These are phyloP conservation scores for Viola pubescens DNA, from an alignment of 441 rosid species.

Conservation along the genomic window DNA sequence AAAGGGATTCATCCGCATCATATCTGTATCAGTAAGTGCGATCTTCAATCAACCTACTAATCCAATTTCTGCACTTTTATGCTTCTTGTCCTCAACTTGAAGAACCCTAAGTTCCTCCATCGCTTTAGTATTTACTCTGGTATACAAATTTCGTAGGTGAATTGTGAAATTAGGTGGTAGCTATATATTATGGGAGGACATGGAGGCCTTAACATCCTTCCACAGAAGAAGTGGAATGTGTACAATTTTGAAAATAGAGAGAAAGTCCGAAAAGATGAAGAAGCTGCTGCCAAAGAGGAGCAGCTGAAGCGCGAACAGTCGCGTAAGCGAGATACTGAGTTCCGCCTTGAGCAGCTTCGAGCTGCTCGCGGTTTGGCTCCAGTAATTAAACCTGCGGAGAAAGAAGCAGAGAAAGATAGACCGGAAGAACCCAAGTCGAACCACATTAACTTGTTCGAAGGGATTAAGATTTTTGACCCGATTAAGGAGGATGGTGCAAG, in stretches of 20 bases:
- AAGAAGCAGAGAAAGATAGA: constrained; percentile 13
- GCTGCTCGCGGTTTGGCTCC: constrained; percentile 72
- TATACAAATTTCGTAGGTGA: constrained; percentile 1
- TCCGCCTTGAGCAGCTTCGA: constrained; percentile 69
- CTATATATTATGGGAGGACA: constrained; percentile 69
- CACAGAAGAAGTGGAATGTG: constrained; percentile 90
- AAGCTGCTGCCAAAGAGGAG: constrained; percentile 75
- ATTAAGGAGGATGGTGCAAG: constrained; percentile 42
- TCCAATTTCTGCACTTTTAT: no score
- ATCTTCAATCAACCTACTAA: no score
- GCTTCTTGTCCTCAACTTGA: no score
- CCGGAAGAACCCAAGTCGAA: constrained; percentile 39
- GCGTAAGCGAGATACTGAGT: constrained; percentile 66
- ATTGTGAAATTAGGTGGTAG: neutral
- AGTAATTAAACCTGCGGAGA: constrained; percentile 26
- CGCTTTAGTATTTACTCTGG: no score
- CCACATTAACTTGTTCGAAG: constrained; percentile 83
- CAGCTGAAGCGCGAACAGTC: constrained; percentile 66
- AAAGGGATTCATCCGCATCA: no score
- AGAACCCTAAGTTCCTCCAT: no score
- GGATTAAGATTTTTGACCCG: constrained; percentile 77
- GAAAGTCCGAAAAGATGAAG: constrained; percentile 71
- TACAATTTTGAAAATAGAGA: constrained; percentile 76
- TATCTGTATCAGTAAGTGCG: no score
- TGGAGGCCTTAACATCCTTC: constrained; percentile 90